These are phyloP conservation scores for Pleurotus eryngii DNA, from an alignment of 768 basidiomycete species.

Conservation along the genomic window DNA sequence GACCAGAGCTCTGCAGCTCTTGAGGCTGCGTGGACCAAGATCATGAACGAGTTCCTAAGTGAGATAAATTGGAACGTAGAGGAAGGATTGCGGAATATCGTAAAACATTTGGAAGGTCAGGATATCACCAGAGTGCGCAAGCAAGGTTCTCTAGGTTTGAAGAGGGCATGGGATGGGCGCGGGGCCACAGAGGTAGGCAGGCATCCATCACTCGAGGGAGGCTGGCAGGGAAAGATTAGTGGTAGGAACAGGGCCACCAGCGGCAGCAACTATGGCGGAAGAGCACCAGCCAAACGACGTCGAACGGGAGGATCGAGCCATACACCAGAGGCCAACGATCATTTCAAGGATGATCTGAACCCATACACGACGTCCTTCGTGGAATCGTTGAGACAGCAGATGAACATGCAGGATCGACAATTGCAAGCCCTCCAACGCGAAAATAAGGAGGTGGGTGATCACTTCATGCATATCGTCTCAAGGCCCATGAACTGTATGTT, in stretches of 20 bases:
- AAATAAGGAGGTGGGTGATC: not conserved
- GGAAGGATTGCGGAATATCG: constrained; percentile 25
- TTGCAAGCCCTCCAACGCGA: not conserved
- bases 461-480: too few relatives aligned
- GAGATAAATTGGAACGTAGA: constrained; percentile 40
- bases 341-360: not conserved
- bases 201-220: not conserved
- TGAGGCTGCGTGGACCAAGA: constrained; percentile 42
- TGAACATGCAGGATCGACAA: not conserved
- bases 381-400: not conserved
- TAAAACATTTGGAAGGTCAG: constrained; percentile 28
- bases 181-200: not conserved
- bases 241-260: not conserved
- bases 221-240: not conserved
- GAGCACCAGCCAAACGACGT: not conserved
- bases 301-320: not conserved
- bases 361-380: not conserved
- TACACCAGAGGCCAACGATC: not conserved
- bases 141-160: constrained; percentile 7
- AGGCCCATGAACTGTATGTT: too few relatives aligned
- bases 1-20: constrained; percentile 37
- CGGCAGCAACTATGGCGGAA: not conserved
- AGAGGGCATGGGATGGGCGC: not conserved
- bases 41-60: constrained; percentile 37
- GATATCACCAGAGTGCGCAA: constrained; percentile 9